Conservation (phyloP, 176 grass and related monocot species). For the Aegilops speltoides region DNA sequence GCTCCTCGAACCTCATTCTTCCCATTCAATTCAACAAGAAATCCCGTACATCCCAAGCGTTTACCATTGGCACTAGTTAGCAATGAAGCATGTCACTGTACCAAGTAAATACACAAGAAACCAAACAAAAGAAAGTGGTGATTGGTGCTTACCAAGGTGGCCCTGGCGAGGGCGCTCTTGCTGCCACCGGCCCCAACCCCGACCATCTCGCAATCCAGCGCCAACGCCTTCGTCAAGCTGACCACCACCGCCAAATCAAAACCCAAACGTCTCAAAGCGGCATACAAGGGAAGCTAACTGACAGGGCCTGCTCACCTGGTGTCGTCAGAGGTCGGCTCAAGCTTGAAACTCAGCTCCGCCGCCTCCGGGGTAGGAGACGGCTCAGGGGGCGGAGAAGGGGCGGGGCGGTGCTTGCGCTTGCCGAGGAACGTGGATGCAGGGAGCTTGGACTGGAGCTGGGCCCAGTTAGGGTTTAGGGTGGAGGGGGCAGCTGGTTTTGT, state of each 20-base stretch:
- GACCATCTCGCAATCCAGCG: slow-evolving; percentile 95
- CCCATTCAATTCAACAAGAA: neutral
- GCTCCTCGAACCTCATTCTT: neutral
- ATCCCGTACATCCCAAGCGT: neutral
- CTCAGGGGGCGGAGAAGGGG: slow-evolving; percentile 26
- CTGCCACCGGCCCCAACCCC: slow-evolving; percentile 57
- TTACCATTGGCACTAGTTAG: neutral
- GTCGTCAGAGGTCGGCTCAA: slow-evolving; percentile 68
- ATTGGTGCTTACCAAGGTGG: slow-evolving; percentile 61
- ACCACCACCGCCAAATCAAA: slow-evolving; percentile 18
- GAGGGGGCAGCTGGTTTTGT: slow-evolving; percentile 18
- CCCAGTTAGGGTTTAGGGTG: slow-evolving; percentile 86
- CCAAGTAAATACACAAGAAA: neutral
- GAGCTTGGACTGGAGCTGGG: slow-evolving; percentile 79
- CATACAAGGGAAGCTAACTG: neutral
- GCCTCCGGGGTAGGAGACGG: neutral
- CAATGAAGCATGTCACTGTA: neutral
- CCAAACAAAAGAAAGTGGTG: neutral
- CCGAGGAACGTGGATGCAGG: slow-evolving; percentile 31
- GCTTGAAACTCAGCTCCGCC: slow-evolving; percentile 13
- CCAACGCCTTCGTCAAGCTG: slow-evolving; percentile 79
- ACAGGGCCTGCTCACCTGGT: slow-evolving; percentile 40
- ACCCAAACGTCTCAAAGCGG: slow-evolving; percentile 17
- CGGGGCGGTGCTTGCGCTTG: slow-evolving; percentile 35
- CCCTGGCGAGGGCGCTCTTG: slow-evolving; percentile 80